Base-by-base conservation (phyloP, 2,329 filamentous ascomycete species). In the Erysiphe pulchra region DNA sequence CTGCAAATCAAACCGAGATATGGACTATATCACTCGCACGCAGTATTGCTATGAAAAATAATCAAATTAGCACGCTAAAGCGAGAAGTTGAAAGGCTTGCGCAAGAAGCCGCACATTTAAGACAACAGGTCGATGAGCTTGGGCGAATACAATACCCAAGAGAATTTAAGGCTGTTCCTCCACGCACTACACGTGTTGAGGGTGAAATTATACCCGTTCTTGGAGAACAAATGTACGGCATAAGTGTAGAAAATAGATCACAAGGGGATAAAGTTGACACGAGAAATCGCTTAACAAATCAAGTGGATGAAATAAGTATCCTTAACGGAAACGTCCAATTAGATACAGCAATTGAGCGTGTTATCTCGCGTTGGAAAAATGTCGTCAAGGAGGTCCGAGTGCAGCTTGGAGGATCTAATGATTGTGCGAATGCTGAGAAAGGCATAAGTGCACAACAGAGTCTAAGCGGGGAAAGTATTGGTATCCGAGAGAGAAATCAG, bases 1-100 rank as follows among this genome's bases (percentile, higher is more conserved):
- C 59, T 2, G 68, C 71, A 33, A 66, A 71, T 18, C 68, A 70
- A 45, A 65, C 65, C 24, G 71, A 76, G 50, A 63, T 77, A 7
- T 78, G 74, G 74, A 60, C 66, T 5, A 56, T 78, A 33, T 73
- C 77, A 55, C 60, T 78, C 36, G 74, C 74, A 0, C 64, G 74
- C n/a, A 65, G 67, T 30, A 63, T 77, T 1, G 70, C 71, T 6
- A 65, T 73, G 48, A 71, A 71, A 46, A 59, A 66, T 4, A 65
- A 70, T 39, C 65, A 63, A 44, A 59, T 73, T 49, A 67, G 66
- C 48, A 63, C 69, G 32, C 52, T 63, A 11, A 69, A 71, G 47
- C 63, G 67, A 47, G 59, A 61, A 11, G 59, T 72, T 40, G 64
- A 65, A 49, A 49, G 50, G 7, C 43, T 45, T 16, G 49, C 50